phyloP scores from a whole-genome alignment of 257 asterid species.

The Striga asiatica region DNA sequence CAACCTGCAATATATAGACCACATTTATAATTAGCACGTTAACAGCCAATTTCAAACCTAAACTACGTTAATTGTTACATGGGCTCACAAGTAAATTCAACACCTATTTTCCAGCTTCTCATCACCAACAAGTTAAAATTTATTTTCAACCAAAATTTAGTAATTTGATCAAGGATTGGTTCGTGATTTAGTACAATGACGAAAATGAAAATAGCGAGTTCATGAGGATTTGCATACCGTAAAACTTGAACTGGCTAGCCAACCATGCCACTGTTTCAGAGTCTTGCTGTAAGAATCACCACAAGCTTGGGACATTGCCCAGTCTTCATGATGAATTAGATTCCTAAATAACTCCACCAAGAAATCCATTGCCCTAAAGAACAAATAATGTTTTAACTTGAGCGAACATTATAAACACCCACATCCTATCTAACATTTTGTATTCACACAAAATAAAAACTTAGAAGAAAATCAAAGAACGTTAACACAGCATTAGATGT shows the following conservation, averaged over 20 bases:
- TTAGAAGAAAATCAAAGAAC: not conserved
- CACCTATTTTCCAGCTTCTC: too few species aligned
- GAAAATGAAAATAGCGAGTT: not conserved
- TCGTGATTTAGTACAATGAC: too few species aligned
- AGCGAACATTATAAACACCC: too few species aligned
- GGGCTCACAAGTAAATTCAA: too few species aligned
- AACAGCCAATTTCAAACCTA: not conserved
- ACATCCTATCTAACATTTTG: too few species aligned
- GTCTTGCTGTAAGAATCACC: slow-evolving; percentile 73
- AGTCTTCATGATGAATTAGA: slow-evolving; percentile 65
- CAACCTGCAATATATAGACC: slow-evolving; percentile 42
- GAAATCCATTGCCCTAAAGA: slow-evolving; percentile 93
- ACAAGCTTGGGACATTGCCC: slow-evolving; percentile 92
- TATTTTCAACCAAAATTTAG: too few species aligned
- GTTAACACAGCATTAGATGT: not conserved
- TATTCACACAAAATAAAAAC: not conserved
- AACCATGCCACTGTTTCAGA: slow-evolving; percentile 87
- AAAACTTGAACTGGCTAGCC: slow-evolving; percentile 96
- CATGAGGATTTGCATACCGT: slow-evolving; percentile 40
- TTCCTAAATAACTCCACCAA: slow-evolving; percentile 71
- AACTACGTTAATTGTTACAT: too few species aligned
- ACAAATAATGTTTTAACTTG: too few species aligned
- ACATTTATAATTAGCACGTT: slow-evolving; percentile 1
- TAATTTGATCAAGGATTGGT: too few species aligned
- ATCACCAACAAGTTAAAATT: too few species aligned